Evolutionary conservation across 345 rosid genomes (phyloP), one percentile per base, ranked within the genome.

Genomic region (Syzygium aqueum): DNA sequence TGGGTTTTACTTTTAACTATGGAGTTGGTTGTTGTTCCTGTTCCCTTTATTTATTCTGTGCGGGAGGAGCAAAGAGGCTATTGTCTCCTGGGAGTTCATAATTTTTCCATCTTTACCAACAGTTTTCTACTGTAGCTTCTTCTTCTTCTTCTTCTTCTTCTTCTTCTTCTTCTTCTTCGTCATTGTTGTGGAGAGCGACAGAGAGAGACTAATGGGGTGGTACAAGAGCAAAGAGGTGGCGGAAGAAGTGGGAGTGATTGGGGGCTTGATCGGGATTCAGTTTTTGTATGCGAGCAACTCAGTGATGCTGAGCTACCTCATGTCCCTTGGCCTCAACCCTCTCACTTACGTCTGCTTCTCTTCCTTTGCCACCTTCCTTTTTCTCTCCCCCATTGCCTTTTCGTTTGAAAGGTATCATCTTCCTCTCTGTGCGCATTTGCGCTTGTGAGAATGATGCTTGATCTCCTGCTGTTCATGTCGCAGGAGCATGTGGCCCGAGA

Each of bases 401-500:
- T 88, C 84, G 87, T 94, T 96, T 84, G 99, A 96, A 93, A 94
- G 98, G 97, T 94, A 13, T 21, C 25, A 23, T 37, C 4, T 83
- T 23, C 23, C 43, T 49, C 40, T 46, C 50, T 27, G 19, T 78
- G 7, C n/a, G 14, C 33, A 77, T 65, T 86, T 85, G 52, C 11
- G 21, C 28, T 49, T 57, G 85, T 86, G 50, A 37, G 49, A 73
- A 73, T 73, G 82, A 73, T 5, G 82, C 82, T 73, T 10, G 49
- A 73, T 73, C 15, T 73, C 6, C 33, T 30, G 49, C 37, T 40
- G 22, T 63, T 7, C 12, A 0, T 89, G 30, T n/a, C 92, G 87
- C 92, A 97, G 99, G 95, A 93, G 92, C 86, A 90, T 90, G 88
- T 96, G 98, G 99, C 99, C 99, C 2, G 87, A 89, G 85, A 90